Base-by-base conservation (phyloP, 2,329 filamentous ascomycete genomes). In the Fusarium oligoseptatum region DNA sequence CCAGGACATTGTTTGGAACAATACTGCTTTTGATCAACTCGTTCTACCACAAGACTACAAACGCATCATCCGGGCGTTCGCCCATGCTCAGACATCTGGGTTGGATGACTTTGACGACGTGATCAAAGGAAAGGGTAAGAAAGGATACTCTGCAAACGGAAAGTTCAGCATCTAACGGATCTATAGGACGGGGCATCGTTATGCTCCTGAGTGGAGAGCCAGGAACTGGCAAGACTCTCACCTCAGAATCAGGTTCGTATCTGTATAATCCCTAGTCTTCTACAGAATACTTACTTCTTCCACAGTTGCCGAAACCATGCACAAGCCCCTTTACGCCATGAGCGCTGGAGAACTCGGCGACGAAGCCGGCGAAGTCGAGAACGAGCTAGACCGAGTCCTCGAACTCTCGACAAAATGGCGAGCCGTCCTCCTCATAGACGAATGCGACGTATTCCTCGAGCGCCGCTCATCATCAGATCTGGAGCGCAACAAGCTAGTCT, bases 361-460 rank as follows among this genome's bases (percentile, higher is more conserved):
- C 20, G 14, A n/a, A 3, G 60, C 60, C 0, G 22, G 58, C 22
- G 68, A 67, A 17, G 68, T 71, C 3, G 68, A 72, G 4, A 14
- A 41, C 8, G 58, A 58, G 17, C 34, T 72, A 7, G 41, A 48
- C 24, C 69, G 52, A 7, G 48, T 63, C 17, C 68, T 68, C 6
- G 68, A 71, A 7, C 45, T 71, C 0, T 72, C 68, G 4, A 71
- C 68, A 32, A 68, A 29, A 60, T 71, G 69, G 63, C 57, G 58
- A 20, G 67, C 69, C 4, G 67, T 63, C 1, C 63, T 71, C 1
- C 66, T 70, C 1, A 41, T 71, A 1, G 62, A 71, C 6, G 69
- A 71, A 39, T 71, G 57, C 8, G 63, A 67, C 3, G 57, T 71
- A 3, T 71, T 71, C 27, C 63, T 71, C 9, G 63, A 71, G n/a